Percentiles rank a stretch among this genome's conserved stretches.
phyloP scores from a whole-genome alignment of 306 rosid genomes.

The Hippophae tibetana region DNA sequence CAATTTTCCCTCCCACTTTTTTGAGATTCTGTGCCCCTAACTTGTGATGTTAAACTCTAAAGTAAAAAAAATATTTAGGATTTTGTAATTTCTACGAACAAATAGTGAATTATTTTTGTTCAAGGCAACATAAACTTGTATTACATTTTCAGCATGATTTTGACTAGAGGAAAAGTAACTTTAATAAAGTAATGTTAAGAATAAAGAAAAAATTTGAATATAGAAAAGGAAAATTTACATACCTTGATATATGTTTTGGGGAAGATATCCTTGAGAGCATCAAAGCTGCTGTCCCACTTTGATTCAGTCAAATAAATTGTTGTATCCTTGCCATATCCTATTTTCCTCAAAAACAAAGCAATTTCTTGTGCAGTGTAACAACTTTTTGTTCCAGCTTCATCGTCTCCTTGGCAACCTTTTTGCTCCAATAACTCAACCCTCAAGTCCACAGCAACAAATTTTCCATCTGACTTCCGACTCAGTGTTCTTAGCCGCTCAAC shows the following conservation, averaged over 20 bases:
- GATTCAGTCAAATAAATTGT: conserved; percentile 87
- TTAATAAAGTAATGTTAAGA: neutral
- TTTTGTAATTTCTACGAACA: neutral
- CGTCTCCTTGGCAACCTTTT: conserved; percentile 67
- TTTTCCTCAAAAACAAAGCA: conserved; percentile 71
- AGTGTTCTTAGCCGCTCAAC: conserved; percentile 69
- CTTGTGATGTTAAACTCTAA: too few relatives aligned
- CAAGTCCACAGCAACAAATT: conserved; percentile 79
- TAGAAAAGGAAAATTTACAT: conserved; percentile 14
- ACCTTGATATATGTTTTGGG: conserved; percentile 94
- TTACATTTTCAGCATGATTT: too few relatives aligned
- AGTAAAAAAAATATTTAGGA: too few relatives aligned
- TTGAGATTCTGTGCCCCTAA: too few relatives aligned
- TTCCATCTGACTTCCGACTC: conserved; percentile 80
- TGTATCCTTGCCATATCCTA: conserved; percentile 73
- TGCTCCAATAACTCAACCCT: conserved; percentile 74
- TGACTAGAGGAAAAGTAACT: neutral
- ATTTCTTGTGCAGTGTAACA: conserved; percentile 76
- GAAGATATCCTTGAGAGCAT: conserved; percentile 75
- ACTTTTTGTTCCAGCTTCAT: conserved; percentile 49
- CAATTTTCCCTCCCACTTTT: too few relatives aligned
- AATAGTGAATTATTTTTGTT: neutral
- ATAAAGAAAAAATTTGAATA: neutral
- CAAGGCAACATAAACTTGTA: neutral
- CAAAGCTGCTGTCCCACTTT: conserved; percentile 81